These are phyloP conservation scores for Sporisorium iseilematis-ciliati DNA, from an alignment of 1,284 basidiomycete genomes.

Conservation along the genomic window DNA sequence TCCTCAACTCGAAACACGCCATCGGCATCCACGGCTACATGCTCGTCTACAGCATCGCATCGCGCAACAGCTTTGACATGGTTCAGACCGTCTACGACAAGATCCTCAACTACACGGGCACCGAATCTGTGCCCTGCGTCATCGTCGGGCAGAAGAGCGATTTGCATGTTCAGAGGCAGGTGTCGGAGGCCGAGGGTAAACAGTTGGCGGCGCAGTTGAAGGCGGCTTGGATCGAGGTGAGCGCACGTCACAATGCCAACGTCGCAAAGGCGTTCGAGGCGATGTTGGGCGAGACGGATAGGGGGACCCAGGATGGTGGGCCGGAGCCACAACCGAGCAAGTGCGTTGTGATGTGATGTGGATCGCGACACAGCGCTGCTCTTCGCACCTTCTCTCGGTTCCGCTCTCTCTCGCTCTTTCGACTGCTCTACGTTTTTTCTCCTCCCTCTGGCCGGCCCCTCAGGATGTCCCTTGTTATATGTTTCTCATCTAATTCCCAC, in stretches of 20 bases:
- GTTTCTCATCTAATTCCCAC: conserved; percentile 1
- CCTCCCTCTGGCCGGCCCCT: neutral
- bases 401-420: neutral
- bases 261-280: conserved; percentile 68
- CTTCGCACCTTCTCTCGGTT: neutral
- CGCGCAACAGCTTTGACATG: conserved; percentile 94
- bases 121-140: conserved; percentile 90
- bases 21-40: conserved; percentile 87
- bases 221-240: conserved; percentile 67
- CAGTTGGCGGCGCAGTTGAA: conserved; percentile 62
- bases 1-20: conserved; percentile 83
- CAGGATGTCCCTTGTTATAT: neutral
- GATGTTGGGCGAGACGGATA: conserved; percentile 66
- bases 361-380: neutral
- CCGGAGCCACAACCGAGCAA: conserved; percentile 64
- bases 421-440: neutral
- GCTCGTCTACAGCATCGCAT: conserved; percentile 94
- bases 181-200: conserved; percentile 67
- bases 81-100: conserved; percentile 95
- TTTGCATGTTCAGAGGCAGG: conserved; percentile 77
- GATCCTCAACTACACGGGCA: conserved; percentile 93
- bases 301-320: conserved; percentile 55
- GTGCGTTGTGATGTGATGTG: conserved; percentile 63
- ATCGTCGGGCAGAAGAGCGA: conserved; percentile 96
- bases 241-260: conserved; percentile 67